Evolutionary conservation across 306 rosid species (phyloP).

Genomic region (Heteromeles arbutifolia): DNA sequence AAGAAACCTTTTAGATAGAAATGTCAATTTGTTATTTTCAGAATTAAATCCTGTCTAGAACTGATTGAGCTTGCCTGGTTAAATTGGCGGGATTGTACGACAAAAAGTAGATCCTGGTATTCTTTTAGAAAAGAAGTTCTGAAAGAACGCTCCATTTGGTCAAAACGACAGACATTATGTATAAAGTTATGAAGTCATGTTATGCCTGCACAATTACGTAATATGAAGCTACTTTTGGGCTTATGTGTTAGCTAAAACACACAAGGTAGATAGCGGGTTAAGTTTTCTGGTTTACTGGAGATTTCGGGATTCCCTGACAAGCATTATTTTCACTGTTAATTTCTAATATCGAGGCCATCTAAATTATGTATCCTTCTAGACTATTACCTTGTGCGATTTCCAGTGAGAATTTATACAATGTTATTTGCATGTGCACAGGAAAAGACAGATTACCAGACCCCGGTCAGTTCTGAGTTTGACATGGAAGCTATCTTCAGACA

Average conservation of each 20-base stretch:
- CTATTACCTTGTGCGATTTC: background rate
- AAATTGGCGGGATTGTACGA: background rate
- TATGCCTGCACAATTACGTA: background rate
- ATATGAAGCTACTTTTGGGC: background rate
- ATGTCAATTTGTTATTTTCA: background rate
- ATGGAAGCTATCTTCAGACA: slow-evolving; percentile 64
- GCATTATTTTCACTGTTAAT: background rate
- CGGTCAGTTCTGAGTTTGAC: slow-evolving; percentile 61
- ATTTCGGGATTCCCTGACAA: background rate
- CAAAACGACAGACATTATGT: too few relatives aligned
- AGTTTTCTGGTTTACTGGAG: background rate
- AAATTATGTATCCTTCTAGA: background rate
- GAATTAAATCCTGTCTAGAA: background rate
- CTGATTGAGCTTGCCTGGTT: background rate
- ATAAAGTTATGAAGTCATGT: background rate
- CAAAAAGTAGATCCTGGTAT: too few relatives aligned
- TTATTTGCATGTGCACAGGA: slow-evolving; percentile 36
- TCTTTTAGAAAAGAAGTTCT: too few relatives aligned
- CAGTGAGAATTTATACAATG: slow-evolving; percentile 8
- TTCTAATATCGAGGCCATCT: slow-evolving; percentile 1
- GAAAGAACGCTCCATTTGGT: too few relatives aligned
- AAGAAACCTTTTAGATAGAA: background rate
- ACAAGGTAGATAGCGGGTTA: background rate
- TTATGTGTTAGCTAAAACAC: background rate
- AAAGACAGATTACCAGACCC: slow-evolving; percentile 75